These are phyloP conservation scores for Chalciporus sphaerocephalus DNA, from an alignment of 768 basidiomycete genomes.

Conservation along the genomic window DNA sequence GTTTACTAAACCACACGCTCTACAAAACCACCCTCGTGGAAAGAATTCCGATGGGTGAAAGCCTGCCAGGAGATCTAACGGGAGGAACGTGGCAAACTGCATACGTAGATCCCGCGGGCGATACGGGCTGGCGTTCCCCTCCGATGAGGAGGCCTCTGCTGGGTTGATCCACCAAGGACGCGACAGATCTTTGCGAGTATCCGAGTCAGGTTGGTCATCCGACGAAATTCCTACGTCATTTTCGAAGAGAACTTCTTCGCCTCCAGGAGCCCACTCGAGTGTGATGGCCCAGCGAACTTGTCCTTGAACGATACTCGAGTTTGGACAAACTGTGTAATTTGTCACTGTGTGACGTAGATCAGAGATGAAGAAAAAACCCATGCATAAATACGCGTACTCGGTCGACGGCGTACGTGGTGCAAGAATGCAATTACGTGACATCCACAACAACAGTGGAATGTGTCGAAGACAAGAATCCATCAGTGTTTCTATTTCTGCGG, in stretches of 20 bases:
- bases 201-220: background rate
- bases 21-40: constrained; percentile 48
- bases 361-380: constrained; percentile 47
- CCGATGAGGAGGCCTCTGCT: background rate
- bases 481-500: constrained; percentile 41
- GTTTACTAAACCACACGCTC: constrained; percentile 46
- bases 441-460: constrained; percentile 41
- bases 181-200: constrained; percentile 1
- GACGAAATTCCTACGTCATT: background rate
- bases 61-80: constrained; percentile 28
- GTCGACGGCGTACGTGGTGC: constrained; percentile 24
- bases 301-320: constrained; percentile 20
- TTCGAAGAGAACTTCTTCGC: constrained; percentile 37
- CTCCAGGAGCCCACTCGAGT: constrained; percentile 49
- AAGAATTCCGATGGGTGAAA: constrained; percentile 34
- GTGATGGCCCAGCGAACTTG: constrained; percentile 43
- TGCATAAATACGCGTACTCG: constrained; percentile 39
- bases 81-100: constrained; percentile 28
- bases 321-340: background rate
- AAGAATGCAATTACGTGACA: constrained; percentile 31
- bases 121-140: constrained; percentile 13
- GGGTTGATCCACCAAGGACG: constrained; percentile 26
- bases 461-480: constrained; percentile 37
- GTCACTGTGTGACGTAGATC: constrained; percentile 28
- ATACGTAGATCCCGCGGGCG: constrained; percentile 21